Conservation (phyloP, 768 basidiomycete species). For the Amanita polypyramis region DNA sequence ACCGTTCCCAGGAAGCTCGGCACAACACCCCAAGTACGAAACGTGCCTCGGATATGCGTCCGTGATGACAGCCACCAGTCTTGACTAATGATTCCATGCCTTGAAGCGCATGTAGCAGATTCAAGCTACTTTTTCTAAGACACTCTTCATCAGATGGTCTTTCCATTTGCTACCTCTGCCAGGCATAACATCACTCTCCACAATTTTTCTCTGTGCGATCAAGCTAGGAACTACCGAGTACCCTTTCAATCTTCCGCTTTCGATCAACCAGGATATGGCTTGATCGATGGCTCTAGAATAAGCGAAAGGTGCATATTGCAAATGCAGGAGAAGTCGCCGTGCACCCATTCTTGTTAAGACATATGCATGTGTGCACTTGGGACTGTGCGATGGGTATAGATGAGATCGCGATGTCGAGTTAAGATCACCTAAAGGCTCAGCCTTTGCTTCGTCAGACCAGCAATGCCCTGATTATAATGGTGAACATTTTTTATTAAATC, state of each 20-base stretch:
- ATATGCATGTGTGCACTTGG: constrained; percentile 71
- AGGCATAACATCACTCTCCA: constrained; percentile 42
- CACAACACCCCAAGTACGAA: no score
- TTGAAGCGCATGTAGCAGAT: neutral
- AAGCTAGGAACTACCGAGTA: constrained; percentile 63
- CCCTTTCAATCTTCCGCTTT: constrained; percentile 40
- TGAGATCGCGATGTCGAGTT: constrained; percentile 13
- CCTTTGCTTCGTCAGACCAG: constrained; percentile 59
- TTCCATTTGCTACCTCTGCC: constrained; percentile 49
- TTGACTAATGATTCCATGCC: no score
- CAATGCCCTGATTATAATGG: constrained; percentile 49
- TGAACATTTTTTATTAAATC: constrained; percentile 1
- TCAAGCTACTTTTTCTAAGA: constrained; percentile 20
- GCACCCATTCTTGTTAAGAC: constrained; percentile 51
- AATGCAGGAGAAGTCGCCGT: constrained; percentile 44
- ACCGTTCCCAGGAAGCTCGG: no score
- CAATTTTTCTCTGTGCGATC: constrained; percentile 52
- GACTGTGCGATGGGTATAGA: constrained; percentile 48
- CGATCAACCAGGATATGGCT: constrained; percentile 57
- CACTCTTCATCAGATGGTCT: constrained; percentile 35
- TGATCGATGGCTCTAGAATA: constrained; percentile 74
- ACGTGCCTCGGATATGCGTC: no score
- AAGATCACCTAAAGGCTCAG: constrained; percentile 23
- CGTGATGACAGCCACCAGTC: no score
- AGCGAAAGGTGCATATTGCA: constrained; percentile 57